A percentile compares a stretch with the other conserved stretches of the same genome.
Conservation (phyloP, 345 rosid genomes). For the Punica granatum region DNA sequence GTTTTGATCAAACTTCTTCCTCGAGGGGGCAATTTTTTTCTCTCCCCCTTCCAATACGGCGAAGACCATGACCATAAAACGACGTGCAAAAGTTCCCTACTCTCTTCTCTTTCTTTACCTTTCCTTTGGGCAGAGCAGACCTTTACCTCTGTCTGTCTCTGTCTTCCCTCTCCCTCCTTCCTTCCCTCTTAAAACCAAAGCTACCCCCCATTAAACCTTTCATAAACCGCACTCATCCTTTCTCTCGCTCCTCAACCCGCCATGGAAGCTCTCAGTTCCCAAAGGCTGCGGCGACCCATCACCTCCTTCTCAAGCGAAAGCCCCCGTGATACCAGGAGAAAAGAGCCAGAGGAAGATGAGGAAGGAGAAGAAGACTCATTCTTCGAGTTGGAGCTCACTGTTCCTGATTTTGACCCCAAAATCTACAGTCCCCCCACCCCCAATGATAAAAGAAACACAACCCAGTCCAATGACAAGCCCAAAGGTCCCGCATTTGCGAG, state of each 20-base stretch:
- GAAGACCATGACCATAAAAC: conserved; percentile 23
- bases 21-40: too few relatives aligned
- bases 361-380: conserved; percentile 81
- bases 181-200: background rate
- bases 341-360: conserved; percentile 17
- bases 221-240: background rate
- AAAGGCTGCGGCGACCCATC: conserved; percentile 46
- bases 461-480: conserved; percentile 8
- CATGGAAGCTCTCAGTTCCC: conserved; percentile 71
- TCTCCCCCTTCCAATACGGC: conserved; percentile 5
- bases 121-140: background rate
- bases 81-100: conserved; percentile 28
- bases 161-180: background rate
- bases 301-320: conserved; percentile 10
- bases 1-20: too few relatives aligned
- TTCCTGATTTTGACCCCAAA: conserved; percentile 27
- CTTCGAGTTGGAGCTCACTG: conserved; percentile 76
- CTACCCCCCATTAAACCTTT: conserved; percentile 7
- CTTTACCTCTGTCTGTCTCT: background rate
- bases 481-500: conserved; percentile 7
- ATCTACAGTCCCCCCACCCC: conserved; percentile 6
- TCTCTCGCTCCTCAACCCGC: conserved; percentile 2
- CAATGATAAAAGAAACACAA: conserved; percentile 14
- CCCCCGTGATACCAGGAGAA: background rate
- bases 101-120: background rate